phyloP scores from a whole-genome alignment of 208 protist species.

The Trypanosomatidae sp. region DNA sequence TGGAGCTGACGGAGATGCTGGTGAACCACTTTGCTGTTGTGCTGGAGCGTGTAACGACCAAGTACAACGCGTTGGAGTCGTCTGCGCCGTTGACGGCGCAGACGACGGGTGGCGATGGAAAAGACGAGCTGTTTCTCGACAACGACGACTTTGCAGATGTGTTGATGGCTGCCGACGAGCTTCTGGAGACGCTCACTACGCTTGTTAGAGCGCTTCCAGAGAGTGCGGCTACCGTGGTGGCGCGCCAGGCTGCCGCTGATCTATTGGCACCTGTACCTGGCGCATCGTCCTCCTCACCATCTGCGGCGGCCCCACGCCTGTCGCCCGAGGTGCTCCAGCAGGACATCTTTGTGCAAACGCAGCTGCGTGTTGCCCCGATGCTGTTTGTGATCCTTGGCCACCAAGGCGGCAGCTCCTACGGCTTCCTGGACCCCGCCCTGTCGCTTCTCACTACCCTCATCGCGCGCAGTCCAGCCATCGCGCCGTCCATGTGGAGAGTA shows the following conservation, averaged over 20 bases:
- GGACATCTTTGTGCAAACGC: conserved; percentile 64
- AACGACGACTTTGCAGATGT: conserved; percentile 61
- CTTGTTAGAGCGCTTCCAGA: conserved; percentile 70
- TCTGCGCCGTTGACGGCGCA: neutral
- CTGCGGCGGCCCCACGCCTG: neutral
- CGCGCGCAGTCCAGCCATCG: conserved; percentile 72
- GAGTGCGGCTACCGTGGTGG: conserved; percentile 14
- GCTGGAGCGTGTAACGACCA: conserved; percentile 45
- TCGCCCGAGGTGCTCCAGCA: conserved; percentile 18
- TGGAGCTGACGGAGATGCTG: conserved; percentile 81
- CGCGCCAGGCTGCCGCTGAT: conserved; percentile 12
- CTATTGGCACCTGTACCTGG: conserved; percentile 5
- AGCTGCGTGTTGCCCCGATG: conserved; percentile 64
- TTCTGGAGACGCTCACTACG: conserved; percentile 80
- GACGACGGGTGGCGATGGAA: neutral
- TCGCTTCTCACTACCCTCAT: conserved; percentile 84
- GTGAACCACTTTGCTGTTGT: conserved; percentile 76
- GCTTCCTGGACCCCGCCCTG: conserved; percentile 87
- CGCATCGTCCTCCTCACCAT: neutral
- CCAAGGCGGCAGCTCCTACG: conserved; percentile 66
- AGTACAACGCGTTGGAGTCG: conserved; percentile 50
- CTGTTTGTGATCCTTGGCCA: conserved; percentile 72
- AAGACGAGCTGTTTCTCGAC: conserved; percentile 25
- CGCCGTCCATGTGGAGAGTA: conserved; percentile 60
- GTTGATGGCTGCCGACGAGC: conserved; percentile 80